Evolutionary conservation across 1,284 basidiomycete genomes (phyloP).

Genomic region (Cerrena zonata): DNA sequence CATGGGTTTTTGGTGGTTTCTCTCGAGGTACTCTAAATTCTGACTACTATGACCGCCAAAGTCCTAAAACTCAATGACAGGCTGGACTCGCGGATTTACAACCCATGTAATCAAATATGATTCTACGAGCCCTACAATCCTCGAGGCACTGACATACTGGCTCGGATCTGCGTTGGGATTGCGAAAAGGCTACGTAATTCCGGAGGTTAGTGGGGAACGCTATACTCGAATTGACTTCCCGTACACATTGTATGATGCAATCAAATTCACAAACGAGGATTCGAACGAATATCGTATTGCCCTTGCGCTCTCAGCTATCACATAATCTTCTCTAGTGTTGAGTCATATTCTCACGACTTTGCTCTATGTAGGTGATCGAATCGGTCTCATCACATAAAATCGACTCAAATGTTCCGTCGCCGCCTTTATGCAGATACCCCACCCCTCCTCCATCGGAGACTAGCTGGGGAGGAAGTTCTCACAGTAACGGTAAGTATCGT

Average conservation of each 20-base stretch:
- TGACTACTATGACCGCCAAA: background rate
- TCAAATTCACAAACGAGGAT: background rate
- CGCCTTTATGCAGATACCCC: background rate
- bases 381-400: background rate
- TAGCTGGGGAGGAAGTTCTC: conserved; percentile 3
- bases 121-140: conserved; percentile 16
- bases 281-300: background rate
- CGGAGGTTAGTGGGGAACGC: conserved; percentile 22
- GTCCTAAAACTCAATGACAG: conserved; percentile 27
- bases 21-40: conserved; percentile 40
- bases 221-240: background rate
- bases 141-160: conserved; percentile 26
- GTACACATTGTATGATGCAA: conserved; percentile 3
- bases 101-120: conserved; percentile 10
- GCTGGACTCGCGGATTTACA: conserved; percentile 45
- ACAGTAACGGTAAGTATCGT: too few relatives aligned
- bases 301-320: background rate
- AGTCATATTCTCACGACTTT: background rate
- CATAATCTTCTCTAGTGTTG: background rate
- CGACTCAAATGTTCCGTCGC: conserved; percentile 2
- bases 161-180: conserved; percentile 23
- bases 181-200: conserved; percentile 15
- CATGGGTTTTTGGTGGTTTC: conserved; percentile 70
- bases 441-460: conserved; percentile 10
- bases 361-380: conserved; percentile 9